These are phyloP conservation scores for Beauveria rudraprayagi DNA, from an alignment of 2,329 filamentous ascomycete genomes.

Conservation along the genomic window DNA sequence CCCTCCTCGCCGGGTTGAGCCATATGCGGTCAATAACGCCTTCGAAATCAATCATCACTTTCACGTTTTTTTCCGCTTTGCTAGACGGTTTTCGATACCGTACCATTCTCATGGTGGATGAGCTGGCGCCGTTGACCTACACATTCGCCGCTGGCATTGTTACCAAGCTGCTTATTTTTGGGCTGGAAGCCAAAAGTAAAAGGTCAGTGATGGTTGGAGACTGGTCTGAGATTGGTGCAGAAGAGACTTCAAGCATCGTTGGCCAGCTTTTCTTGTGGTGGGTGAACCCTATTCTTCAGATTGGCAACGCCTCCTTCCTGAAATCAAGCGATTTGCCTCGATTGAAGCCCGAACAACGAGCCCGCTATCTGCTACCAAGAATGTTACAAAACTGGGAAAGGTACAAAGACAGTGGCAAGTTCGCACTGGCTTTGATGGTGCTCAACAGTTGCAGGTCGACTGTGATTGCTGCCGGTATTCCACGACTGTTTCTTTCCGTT, in stretches of 20 bases:
- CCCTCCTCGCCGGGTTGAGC: conserved; percentile 22
- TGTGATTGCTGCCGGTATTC: neutral
- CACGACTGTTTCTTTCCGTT: neutral
- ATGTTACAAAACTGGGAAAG: neutral
- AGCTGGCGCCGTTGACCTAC: neutral
- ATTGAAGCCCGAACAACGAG: conserved; percentile 1
- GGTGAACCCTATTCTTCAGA: conserved; percentile 15
- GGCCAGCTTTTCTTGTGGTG: conserved; percentile 17
- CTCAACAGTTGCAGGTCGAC: neutral
- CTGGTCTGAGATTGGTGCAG: conserved; percentile 16
- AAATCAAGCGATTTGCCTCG: neutral
- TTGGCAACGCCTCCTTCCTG: conserved; percentile 10
- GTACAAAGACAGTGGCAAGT: neutral
- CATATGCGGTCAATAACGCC: conserved; percentile 28
- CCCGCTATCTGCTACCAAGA: neutral
- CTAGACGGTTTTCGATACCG: conserved; percentile 30
- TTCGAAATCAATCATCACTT: conserved; percentile 29
- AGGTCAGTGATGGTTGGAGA: conserved; percentile 18
- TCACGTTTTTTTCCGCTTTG: conserved; percentile 29
- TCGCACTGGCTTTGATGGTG: neutral
- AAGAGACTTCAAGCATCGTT: conserved; percentile 22
- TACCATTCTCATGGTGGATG: conserved; percentile 29
- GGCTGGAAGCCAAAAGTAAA: conserved; percentile 14
- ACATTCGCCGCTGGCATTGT: conserved; percentile 23
- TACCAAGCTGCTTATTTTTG: conserved; percentile 19